phyloP scores from a whole-genome alignment of 306 rosid genomes.

The Vachellia pachyceras region DNA sequence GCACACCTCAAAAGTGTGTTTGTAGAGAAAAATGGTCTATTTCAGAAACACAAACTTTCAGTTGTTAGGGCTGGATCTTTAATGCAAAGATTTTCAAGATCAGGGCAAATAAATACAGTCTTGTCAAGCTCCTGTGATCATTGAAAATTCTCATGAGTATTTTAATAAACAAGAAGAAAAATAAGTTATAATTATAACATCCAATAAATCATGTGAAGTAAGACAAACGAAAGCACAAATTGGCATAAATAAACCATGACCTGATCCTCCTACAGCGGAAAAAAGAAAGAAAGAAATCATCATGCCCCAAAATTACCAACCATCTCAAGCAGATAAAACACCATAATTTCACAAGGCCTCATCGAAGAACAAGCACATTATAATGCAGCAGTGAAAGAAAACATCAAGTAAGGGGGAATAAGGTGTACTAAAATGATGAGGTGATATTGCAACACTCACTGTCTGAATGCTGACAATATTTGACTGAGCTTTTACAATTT shows the following conservation, averaged over 20 bases:
- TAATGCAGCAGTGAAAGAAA: slow-evolving; percentile 17
- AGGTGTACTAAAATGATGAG: slow-evolving; percentile 4
- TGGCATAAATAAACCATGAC: slow-evolving; percentile 18
- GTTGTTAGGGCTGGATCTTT: slow-evolving; percentile 79
- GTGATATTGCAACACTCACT: slow-evolving; percentile 59
- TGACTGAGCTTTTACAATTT: slow-evolving; percentile 86
- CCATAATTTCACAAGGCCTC: slow-evolving; percentile 4
- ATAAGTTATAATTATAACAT: too few species aligned
- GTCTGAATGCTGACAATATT: slow-evolving; percentile 67
- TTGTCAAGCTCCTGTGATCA: slow-evolving; percentile 79
- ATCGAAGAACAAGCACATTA: slow-evolving; percentile 16
- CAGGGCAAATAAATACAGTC: slow-evolving; percentile 78
- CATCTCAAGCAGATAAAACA: background rate
- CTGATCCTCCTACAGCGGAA: background rate
- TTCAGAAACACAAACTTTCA: slow-evolving; percentile 62
- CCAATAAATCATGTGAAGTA: too few species aligned
- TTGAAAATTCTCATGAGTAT: slow-evolving; percentile 36
- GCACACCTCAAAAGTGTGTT: slow-evolving; percentile 15
- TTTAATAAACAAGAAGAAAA: slow-evolving; percentile 23
- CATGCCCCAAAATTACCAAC: background rate
- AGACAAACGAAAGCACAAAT: too few species aligned
- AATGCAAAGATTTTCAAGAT: slow-evolving; percentile 72
- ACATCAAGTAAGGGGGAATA: background rate
- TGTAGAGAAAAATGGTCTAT: background rate
- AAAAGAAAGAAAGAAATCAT: slow-evolving; percentile 1